A percentile compares a stretch with the other conserved stretches of the same genome.
Conservation (phyloP, 352 stramenopile species). For the Globisporangium yorkense region DNA sequence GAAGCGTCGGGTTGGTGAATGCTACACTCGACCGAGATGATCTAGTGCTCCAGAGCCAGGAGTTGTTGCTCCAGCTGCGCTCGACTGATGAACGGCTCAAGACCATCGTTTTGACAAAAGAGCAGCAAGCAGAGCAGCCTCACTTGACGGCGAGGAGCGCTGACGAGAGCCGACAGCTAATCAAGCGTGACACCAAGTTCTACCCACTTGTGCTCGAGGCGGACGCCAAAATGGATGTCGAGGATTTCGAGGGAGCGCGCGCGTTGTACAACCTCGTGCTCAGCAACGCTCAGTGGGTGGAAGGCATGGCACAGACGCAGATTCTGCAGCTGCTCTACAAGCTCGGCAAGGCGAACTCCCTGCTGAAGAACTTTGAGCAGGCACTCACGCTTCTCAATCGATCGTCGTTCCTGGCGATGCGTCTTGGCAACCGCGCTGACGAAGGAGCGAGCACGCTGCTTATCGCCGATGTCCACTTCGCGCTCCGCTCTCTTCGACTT, state of each 20-base stretch:
- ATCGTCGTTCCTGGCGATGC: conserved; percentile 30
- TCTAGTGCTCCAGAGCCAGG: conserved; percentile 37
- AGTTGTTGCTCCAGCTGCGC: conserved; percentile 36
- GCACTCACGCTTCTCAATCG: conserved; percentile 42
- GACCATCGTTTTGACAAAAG: conserved; percentile 31
- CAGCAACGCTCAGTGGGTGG: conserved; percentile 29
- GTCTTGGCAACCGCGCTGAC: conserved; percentile 18
- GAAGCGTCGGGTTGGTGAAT: conserved; percentile 40
- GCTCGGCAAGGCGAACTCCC: conserved; percentile 28
- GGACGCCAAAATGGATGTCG: conserved; percentile 49
- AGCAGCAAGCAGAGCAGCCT: conserved; percentile 22
- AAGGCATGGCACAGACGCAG: conserved; percentile 27
- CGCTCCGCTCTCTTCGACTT: conserved; percentile 31
- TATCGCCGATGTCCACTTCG: conserved; percentile 32
- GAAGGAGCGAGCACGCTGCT: conserved; percentile 30
- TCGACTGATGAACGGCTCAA: conserved; percentile 30
- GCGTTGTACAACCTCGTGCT: conserved; percentile 36
- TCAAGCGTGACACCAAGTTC: conserved; percentile 28
- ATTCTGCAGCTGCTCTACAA: conserved; percentile 27
- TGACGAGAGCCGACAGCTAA: conserved; percentile 1
- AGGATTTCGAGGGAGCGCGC: conserved; percentile 37
- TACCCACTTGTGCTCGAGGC: conserved; percentile 46
- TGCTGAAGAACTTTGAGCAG: conserved; percentile 45
- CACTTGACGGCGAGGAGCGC: not conserved
- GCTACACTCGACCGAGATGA: conserved; percentile 43